Base-by-base conservation (phyloP, 1,284 basidiomycete species). In the Trichosporon sp. region DNA sequence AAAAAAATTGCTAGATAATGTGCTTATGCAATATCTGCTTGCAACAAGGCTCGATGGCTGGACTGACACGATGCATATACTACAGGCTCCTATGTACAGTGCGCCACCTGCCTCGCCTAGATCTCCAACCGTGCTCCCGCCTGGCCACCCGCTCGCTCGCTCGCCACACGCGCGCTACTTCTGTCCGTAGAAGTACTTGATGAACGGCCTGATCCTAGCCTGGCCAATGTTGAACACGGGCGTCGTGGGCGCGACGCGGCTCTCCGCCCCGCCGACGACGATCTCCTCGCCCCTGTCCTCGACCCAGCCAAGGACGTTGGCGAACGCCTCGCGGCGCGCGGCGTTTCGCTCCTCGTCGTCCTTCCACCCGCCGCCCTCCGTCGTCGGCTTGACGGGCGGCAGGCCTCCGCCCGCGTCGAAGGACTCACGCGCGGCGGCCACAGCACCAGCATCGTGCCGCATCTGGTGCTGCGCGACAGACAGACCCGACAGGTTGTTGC, bases 401-500 rank as follows among this genome's bases (percentile, higher is more conserved):
- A 80, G 65, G 2, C 78, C 75, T 62, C 77, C 77, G 6, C 69
- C 35, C 0, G 65, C 1, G 60, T 80, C 75, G 64, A 78, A 82
- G 34, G 65, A 73, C 62, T 78, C 56, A 66, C 85, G 85, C 80
- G 73, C 83, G 72, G 21, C 71, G 67, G 86, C 83, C 31, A 85
- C 84, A 31, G 86, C 81, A 0, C 81, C 70, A 0, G 82, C 76
- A 0, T 88, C 87, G 2, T 88, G 88, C 23, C 82, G 82, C 8
- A 94, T 86, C 53, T 85, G 86, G 74, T 96, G 93, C 78, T 97
- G 95, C 0, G 95, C 92, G 0, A 89, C 85, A 0, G 93, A 91
- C n/a, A 96, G 86, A 8, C 95, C 95, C 7, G 93, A 87, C 3
- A 97, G 87, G 77, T 92, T 93, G 81, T 95, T 97, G 62, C 92